These are phyloP conservation scores for Angomonas deanei DNA, from an alignment of 208 protist genomes.

Conservation along the genomic window DNA sequence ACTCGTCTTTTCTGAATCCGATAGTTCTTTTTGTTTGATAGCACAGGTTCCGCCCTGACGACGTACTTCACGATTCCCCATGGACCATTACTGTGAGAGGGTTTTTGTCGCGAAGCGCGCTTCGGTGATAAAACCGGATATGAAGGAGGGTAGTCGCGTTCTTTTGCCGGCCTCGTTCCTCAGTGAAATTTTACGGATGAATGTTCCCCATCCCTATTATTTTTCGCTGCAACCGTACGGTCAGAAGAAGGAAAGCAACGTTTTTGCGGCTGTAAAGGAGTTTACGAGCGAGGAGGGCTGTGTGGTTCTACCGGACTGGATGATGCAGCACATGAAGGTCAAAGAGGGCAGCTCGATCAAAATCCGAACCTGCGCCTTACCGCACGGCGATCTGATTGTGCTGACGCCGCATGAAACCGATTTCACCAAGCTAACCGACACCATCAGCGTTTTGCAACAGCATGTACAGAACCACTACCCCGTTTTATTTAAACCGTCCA, in stretches of 20 bases:
- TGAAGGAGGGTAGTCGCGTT: constrained; percentile 83
- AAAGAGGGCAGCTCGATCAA: constrained; percentile 42
- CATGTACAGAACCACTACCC: constrained; percentile 80
- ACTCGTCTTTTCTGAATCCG: no score
- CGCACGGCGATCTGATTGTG: constrained; percentile 84
- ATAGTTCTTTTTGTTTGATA: no score
- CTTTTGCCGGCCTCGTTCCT: constrained; percentile 78
- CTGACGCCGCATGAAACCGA: constrained; percentile 86
- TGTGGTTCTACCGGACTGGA: constrained; percentile 91
- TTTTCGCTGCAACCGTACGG: not conserved
- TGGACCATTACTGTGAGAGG: not conserved
- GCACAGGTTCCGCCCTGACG: not conserved
- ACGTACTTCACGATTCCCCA: not conserved
- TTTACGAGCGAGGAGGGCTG: constrained; percentile 88
- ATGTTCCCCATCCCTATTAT: constrained; percentile 79
- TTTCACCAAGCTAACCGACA: constrained; percentile 92
- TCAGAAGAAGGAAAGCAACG: constrained; percentile 4
- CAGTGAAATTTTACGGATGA: constrained; percentile 60
- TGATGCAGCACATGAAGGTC: constrained; percentile 87
- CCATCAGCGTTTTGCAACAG: constrained; percentile 89
- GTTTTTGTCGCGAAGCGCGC: not conserved
- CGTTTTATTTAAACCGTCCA: constrained; percentile 82
- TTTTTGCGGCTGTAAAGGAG: constrained; percentile 90
- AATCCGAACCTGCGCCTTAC: constrained; percentile 73
- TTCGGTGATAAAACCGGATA: not conserved